Conservation (phyloP, 306 rosid species). For the Ochetophila trinervis region DNA sequence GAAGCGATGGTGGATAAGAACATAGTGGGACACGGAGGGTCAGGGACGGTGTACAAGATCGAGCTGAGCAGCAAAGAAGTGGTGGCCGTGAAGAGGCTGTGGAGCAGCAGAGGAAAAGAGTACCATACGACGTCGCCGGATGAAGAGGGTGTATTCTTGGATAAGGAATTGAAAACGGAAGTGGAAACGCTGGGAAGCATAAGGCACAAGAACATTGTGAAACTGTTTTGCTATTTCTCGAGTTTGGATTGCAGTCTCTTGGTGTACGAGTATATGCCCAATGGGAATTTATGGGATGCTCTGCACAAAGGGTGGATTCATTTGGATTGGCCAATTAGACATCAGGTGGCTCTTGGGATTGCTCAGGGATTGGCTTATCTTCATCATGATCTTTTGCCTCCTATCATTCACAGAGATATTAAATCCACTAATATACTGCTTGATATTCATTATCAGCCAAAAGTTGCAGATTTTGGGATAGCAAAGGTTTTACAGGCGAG, state of each 20-base stretch:
- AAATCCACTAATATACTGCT: constrained; percentile 83
- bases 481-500: constrained; percentile 96
- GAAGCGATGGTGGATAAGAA: constrained; percentile 82
- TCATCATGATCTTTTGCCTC: constrained; percentile 78
- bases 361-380: constrained; percentile 95
- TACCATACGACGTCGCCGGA: constrained; percentile 50
- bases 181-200: constrained; percentile 89
- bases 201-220: constrained; percentile 91
- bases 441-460: constrained; percentile 78
- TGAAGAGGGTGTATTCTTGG: constrained; percentile 42
- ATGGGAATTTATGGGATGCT: constrained; percentile 94
- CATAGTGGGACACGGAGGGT: constrained; percentile 89
- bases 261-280: constrained; percentile 91
- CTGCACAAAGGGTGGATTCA: constrained; percentile 63
- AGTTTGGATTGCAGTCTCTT: constrained; percentile 64
- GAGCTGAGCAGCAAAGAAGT: constrained; percentile 65
- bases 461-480: constrained; percentile 94
- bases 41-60: constrained; percentile 85
- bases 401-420: constrained; percentile 88
- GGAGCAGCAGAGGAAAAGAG: constrained; percentile 47
- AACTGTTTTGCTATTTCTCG: constrained; percentile 75
- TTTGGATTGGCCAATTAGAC: constrained; percentile 90
- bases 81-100: constrained; percentile 76
- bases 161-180: constrained; percentile 75
- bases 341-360: constrained; percentile 72